A percentile compares a stretch with the other conserved stretches of the same genome.
These are phyloP conservation scores for Coffea eugenioides DNA, from an alignment of 257 asterid genomes.

Conservation along the genomic window DNA sequence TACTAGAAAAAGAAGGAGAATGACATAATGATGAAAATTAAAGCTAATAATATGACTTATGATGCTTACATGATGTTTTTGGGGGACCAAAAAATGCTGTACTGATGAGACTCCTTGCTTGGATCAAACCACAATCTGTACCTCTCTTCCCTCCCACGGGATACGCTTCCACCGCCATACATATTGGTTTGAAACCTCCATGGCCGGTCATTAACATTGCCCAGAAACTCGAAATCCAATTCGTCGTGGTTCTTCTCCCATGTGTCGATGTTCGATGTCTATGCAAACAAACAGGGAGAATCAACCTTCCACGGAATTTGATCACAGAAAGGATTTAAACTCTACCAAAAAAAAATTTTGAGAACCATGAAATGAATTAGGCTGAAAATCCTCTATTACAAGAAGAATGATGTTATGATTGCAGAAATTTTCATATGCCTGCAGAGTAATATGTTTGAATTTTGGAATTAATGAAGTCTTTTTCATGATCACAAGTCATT, in stretches of 20 bases:
- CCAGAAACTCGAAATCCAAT: conserved; percentile 84
- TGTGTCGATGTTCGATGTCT: conserved; percentile 87
- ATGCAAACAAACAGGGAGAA: neutral
- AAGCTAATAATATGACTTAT: neutral
- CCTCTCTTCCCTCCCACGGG: conserved; percentile 93
- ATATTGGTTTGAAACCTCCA: conserved; percentile 93
- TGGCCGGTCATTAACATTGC: conserved; percentile 67
- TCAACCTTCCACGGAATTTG: neutral
- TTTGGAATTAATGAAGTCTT: neutral
- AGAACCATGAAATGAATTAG: neutral
- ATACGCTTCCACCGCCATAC: conserved; percentile 85
- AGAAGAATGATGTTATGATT: neutral
- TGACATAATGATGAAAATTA: neutral
- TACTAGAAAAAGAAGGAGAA: neutral
- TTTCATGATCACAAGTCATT: neutral
- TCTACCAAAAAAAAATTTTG: too few species aligned
- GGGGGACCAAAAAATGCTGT: conserved; percentile 91
- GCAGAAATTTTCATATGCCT: neutral
- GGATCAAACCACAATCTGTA: conserved; percentile 92
- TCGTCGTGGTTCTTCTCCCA: conserved; percentile 94
- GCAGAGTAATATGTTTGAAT: too few species aligned
- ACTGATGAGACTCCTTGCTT: conserved; percentile 64
- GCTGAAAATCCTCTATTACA: neutral
- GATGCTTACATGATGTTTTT: conserved; percentile 51
- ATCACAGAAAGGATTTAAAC: neutral